Conservation (phyloP, 1,139 yeast species). For the Lodderomyces theae region DNA sequence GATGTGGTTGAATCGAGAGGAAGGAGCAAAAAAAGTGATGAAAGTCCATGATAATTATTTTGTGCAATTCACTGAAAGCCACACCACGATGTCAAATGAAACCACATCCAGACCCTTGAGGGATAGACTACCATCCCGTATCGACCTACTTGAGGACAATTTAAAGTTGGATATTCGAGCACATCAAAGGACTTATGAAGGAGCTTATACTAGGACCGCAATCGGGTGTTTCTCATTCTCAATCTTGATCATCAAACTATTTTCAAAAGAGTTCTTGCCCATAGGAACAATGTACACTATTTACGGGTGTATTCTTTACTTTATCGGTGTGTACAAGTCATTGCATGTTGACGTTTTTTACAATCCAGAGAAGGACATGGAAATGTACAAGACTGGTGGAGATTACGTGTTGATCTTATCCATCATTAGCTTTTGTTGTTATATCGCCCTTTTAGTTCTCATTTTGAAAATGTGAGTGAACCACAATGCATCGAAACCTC, state of each 20-base stretch:
- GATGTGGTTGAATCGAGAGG: too few relatives aligned
- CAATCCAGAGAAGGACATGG: slow-evolving; percentile 37
- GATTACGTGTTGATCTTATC: slow-evolving; percentile 45
- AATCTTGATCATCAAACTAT: slow-evolving; percentile 49
- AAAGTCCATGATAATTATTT: neutral
- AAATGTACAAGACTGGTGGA: slow-evolving; percentile 50
- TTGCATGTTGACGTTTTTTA: slow-evolving; percentile 46
- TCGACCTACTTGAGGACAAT: slow-evolving; percentile 34
- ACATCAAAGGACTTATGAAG: slow-evolving; percentile 61
- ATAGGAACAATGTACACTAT: slow-evolving; percentile 53
- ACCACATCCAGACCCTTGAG: slow-evolving; percentile 10
- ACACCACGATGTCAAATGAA: slow-evolving; percentile 3
- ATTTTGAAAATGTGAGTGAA: slow-evolving; percentile 31
- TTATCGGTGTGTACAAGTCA: slow-evolving; percentile 48
- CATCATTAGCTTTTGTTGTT: slow-evolving; percentile 44
- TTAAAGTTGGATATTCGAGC: slow-evolving; percentile 54
- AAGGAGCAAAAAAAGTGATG: neutral
- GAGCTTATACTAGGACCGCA: slow-evolving; percentile 57
- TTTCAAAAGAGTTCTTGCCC: slow-evolving; percentile 51
- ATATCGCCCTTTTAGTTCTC: slow-evolving; percentile 42
- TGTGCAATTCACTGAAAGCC: neutral
- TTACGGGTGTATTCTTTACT: slow-evolving; percentile 49
- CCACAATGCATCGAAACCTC: neutral
- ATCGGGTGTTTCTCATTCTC: slow-evolving; percentile 47
- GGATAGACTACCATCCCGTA: slow-evolving; percentile 31